Conservation (phyloP, 805 yeast species). For the Grigorovia humatica region DNA sequence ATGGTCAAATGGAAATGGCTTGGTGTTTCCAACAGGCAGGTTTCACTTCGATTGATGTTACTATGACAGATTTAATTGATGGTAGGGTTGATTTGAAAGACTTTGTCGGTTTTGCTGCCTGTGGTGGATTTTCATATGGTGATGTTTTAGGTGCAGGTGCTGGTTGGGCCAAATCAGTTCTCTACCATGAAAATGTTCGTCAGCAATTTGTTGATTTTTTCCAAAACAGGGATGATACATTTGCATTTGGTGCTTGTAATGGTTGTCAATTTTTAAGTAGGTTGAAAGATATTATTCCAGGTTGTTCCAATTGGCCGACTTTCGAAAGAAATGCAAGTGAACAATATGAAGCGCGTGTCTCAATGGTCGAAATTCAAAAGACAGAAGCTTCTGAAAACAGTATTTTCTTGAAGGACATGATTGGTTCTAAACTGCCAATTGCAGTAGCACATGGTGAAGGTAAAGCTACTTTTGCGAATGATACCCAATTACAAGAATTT, state of each 20-base stretch:
- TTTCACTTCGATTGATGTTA: slow-evolving; percentile 86
- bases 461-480: slow-evolving; percentile 58
- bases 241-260: slow-evolving; percentile 96
- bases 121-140: slow-evolving; percentile 99
- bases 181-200: slow-evolving; percentile 71
- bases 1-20: slow-evolving; percentile 97
- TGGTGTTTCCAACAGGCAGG: slow-evolving; percentile 95
- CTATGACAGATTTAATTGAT: slow-evolving; percentile 82
- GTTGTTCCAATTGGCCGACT: slow-evolving; percentile 85
- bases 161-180: slow-evolving; percentile 97
- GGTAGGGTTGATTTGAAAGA: slow-evolving; percentile 64
- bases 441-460: slow-evolving; percentile 99
- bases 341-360: slow-evolving; percentile 93
- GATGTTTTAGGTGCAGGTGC: slow-evolving; percentile 98
- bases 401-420: slow-evolving; percentile 81
- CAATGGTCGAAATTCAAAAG: slow-evolving; percentile 64
- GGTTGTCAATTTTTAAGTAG: slow-evolving; percentile 95
- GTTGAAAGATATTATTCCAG: slow-evolving; percentile 75
- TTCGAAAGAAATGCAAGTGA: slow-evolving; percentile 86
- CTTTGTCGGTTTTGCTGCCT: slow-evolving; percentile 91
- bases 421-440: slow-evolving; percentile 88
- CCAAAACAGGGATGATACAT: slow-evolving; percentile 79
- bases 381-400: slow-evolving; percentile 39
- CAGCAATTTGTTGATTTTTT: slow-evolving; percentile 71
- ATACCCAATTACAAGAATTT: slow-evolving; percentile 39